phyloP scores from a whole-genome alignment of 169 alveolate genomes.

The Plasmodium vinckei region DNA sequence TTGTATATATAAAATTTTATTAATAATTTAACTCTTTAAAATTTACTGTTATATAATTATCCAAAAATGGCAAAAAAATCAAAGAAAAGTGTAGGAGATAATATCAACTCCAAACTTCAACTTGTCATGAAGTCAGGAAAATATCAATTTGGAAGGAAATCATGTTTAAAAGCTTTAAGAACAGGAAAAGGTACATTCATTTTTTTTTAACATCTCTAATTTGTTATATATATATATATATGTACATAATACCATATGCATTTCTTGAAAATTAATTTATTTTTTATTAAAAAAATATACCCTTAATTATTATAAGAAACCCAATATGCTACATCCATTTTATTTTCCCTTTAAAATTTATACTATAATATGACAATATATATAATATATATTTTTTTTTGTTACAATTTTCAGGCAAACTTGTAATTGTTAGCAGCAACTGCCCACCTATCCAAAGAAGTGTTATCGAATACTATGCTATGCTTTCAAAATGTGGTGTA shows the following conservation, averaged over 20 bases:
- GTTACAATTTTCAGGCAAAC: constrained; percentile 82
- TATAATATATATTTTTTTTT: no score
- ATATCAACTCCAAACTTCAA: constrained; percentile 95
- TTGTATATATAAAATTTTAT: no score
- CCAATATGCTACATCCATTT: no score
- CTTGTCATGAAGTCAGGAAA: constrained; percentile 98
- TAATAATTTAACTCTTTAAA: no score
- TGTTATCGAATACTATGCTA: constrained; percentile 98
- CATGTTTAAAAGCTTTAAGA: constrained; percentile 95
- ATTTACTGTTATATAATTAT: not conserved
- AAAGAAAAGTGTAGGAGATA: constrained; percentile 92
- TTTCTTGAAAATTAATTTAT: no score
- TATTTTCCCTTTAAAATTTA: no score
- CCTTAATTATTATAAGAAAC: no score
- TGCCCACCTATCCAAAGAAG: constrained; percentile 98
- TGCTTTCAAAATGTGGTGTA: constrained; percentile 96
- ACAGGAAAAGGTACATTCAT: constrained; percentile 92
- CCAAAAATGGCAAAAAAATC: constrained; percentile 90
- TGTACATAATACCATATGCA: no score
- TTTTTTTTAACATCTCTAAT: not conserved
- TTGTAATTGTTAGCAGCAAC: constrained; percentile 96
- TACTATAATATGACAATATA: no score
- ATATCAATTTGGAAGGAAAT: constrained; percentile 95
- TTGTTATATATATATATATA: not conserved
- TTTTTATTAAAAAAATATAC: no score